These are phyloP conservation scores for Yamadazyma akitaensis DNA, from an alignment of 805 yeast genomes.

Conservation along the genomic window DNA sequence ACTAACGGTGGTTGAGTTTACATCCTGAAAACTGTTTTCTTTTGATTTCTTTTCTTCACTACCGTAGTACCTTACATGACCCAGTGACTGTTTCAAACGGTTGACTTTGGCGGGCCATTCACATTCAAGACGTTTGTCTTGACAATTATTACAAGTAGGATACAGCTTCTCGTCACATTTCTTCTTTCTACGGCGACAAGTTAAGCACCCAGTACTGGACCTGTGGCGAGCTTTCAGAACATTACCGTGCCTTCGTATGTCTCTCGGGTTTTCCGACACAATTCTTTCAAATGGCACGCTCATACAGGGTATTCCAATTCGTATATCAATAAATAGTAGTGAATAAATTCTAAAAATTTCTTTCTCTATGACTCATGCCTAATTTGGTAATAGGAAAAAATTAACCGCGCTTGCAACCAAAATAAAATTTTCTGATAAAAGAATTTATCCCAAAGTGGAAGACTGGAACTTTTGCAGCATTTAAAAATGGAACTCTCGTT, in stretches of 20 bases:
- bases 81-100: conserved; percentile 19
- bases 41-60: conserved; percentile 6
- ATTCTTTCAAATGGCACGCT: not conserved
- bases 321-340: not conserved
- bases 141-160: conserved; percentile 28
- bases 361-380: conserved; percentile 20
- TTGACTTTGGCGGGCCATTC: conserved; percentile 26
- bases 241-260: conserved; percentile 4
- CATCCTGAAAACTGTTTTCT: not conserved
- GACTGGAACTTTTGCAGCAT: too few relatives aligned
- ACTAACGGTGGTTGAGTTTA: not conserved
- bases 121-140: conserved; percentile 19
- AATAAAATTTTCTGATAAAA: not conserved
- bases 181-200: conserved; percentile 28
- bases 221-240: conserved; percentile 20
- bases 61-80: conserved; percentile 23
- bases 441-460: too few relatives aligned
- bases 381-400: conserved; percentile 22
- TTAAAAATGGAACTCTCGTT: too few relatives aligned
- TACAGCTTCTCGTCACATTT: conserved; percentile 33
- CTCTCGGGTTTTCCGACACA: conserved; percentile 1
- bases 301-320: not conserved
- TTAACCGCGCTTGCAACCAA: conserved; percentile 29
- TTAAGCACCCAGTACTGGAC: conserved; percentile 27
- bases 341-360: not conserved